phyloP scores from a whole-genome alignment of 371 early-diverging fungal genomes.

The Fennellomyces sp. region DNA sequence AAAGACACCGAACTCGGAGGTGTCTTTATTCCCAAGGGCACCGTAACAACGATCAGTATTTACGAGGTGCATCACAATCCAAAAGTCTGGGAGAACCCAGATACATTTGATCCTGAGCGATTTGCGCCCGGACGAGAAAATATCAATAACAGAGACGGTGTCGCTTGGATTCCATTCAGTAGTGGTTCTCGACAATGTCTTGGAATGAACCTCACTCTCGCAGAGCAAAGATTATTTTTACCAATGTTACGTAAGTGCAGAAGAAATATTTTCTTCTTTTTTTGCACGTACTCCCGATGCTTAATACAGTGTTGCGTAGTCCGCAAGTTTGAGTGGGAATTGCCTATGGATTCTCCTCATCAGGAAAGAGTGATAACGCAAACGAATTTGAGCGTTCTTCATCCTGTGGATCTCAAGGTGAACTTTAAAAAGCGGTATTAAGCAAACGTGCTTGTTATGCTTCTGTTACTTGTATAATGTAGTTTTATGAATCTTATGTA shows the following conservation, averaged over 20 bases:
- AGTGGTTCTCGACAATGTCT: conserved; percentile 58
- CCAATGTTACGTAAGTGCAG: conserved; percentile 49
- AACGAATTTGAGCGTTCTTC: no score
- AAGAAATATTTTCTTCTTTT: no score
- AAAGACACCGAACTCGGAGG: conserved; percentile 43
- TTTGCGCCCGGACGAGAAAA: conserved; percentile 15
- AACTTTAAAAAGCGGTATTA: no score
- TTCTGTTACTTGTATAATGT: no score
- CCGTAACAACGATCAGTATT: conserved; percentile 40
- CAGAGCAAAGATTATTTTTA: conserved; percentile 54
- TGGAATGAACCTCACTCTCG: conserved; percentile 60
- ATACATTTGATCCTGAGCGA: conserved; percentile 21
- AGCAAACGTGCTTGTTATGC: no score
- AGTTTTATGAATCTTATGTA: no score
- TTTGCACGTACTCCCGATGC: no score
- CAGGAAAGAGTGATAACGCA: no score
- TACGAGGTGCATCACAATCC: conserved; percentile 32
- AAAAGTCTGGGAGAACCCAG: conserved; percentile 25
- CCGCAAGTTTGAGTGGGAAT: no score
- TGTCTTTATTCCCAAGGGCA: conserved; percentile 58
- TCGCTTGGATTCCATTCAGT: conserved; percentile 56
- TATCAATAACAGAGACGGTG: conserved; percentile 9
- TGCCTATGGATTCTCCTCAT: no score
- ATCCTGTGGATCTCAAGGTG: no score
- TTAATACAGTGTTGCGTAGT: no score